These are phyloP conservation scores for Phytophthora pinifolia DNA, from an alignment of 352 stramenopile species.

Conservation along the genomic window DNA sequence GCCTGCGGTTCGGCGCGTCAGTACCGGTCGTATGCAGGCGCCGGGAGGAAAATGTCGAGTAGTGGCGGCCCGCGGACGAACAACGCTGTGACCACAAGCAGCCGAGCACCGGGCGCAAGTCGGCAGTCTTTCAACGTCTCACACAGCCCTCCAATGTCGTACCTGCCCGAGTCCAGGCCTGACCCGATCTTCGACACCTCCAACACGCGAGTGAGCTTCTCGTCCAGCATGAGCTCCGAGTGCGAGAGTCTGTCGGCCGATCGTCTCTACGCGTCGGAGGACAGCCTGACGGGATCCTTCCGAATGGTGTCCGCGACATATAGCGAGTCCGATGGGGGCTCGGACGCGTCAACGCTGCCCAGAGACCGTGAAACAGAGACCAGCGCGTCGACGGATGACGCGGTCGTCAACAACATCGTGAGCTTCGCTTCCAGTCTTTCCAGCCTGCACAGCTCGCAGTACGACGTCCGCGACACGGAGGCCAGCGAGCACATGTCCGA, in stretches of 20 bases:
- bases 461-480: constrained; percentile 32
- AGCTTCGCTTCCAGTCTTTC: constrained; percentile 34
- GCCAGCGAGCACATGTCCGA: constrained; percentile 39
- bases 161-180: neutral
- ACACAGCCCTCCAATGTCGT: constrained; percentile 5
- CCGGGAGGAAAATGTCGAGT: neutral
- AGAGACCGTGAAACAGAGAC: neutral
- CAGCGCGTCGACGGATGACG: neutral
- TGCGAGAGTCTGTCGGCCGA: constrained; percentile 7
- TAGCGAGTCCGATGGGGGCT: constrained; percentile 9
- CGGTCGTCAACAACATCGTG: constrained; percentile 13
- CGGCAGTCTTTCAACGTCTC: constrained; percentile 12
- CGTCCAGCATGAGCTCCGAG: constrained; percentile 30
- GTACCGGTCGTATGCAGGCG: constrained; percentile 6
- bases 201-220: constrained; percentile 33
- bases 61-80: neutral
- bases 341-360: constrained; percentile 8
- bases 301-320: constrained; percentile 13
- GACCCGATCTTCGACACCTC: constrained; percentile 22
- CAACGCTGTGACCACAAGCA: neutral
- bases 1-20: constrained; percentile 8
- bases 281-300: constrained; percentile 7
- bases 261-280: constrained; percentile 13
- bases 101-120: neutral
- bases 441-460: constrained; percentile 25